A percentile compares a stretch with the other conserved stretches of the same genome.
These are phyloP conservation scores for Penium margaritaceum DNA, from an alignment of 139 green algal genomes.

Conservation along the genomic window DNA sequence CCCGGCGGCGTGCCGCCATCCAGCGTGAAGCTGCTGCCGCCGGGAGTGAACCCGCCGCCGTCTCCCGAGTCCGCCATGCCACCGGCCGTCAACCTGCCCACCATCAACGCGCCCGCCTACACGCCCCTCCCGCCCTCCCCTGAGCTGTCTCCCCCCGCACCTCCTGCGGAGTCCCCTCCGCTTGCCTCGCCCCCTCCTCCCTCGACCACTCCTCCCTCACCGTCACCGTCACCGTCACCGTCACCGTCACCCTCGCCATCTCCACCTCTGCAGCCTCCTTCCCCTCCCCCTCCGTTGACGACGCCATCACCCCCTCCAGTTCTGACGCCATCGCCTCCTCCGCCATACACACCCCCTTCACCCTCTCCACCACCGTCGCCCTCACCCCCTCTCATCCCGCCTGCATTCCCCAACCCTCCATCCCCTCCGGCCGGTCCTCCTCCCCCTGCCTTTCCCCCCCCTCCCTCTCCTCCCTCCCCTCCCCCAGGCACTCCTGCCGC, in stretches of 20 bases:
- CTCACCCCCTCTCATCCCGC: background rate
- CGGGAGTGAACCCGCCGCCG: no score
- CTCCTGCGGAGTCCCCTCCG: background rate
- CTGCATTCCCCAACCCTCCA: background rate
- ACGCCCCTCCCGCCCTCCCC: background rate
- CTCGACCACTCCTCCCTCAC: background rate
- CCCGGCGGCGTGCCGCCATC: background rate
- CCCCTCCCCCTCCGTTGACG: background rate
- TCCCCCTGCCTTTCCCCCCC: background rate
- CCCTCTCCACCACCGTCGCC: background rate
- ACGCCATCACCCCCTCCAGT: background rate
- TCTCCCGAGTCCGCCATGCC: no score
- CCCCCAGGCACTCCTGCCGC: background rate
- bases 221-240: background rate
- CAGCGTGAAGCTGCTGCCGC: no score
- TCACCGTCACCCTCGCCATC: background rate
- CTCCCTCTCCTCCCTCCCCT: background rate
- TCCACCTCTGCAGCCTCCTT: constrained; percentile 2
- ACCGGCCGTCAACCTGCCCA: no score
- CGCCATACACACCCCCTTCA: background rate
- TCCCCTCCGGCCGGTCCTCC: background rate
- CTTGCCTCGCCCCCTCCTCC: background rate
- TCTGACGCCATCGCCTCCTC: background rate
- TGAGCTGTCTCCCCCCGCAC: background rate
- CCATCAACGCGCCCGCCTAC: background rate